Percentiles rank a stretch among this genome's conserved stretches.
These are phyloP conservation scores for Phanerochaete sordida DNA, from an alignment of 768 basidiomycete genomes.

Conservation along the genomic window DNA sequence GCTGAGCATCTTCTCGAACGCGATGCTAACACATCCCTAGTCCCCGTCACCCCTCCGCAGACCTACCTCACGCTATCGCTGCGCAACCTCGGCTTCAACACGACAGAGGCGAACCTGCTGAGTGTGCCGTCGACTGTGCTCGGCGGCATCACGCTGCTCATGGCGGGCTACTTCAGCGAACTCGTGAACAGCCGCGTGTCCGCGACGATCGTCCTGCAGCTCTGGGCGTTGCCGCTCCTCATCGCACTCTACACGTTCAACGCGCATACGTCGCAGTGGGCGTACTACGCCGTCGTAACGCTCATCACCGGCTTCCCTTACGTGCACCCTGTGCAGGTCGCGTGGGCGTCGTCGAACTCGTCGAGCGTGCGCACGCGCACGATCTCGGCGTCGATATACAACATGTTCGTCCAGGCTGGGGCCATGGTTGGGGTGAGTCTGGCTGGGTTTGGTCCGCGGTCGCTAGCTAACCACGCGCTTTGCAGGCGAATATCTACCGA, in stretches of 20 bases:
- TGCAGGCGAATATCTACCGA: conserved; percentile 53
- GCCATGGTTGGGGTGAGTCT: conserved; percentile 41
- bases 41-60: conserved; percentile 57
- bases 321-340: conserved; percentile 33
- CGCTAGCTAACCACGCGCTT: not conserved
- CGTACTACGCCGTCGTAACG: conserved; percentile 51
- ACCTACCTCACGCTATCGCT: conserved; percentile 63
- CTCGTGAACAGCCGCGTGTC: conserved; percentile 52
- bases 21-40: conserved; percentile 22
- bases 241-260: conserved; percentile 54
- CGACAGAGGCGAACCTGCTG: conserved; percentile 59
- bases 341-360: conserved; percentile 60
- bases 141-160: conserved; percentile 43
- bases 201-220: conserved; percentile 49
- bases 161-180: conserved; percentile 47
- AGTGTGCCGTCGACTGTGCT: conserved; percentile 55
- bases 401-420: conserved; percentile 63
- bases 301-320: conserved; percentile 50
- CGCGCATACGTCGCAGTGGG: conserved; percentile 49
- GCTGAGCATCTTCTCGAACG: not conserved
- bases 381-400: conserved; percentile 46
- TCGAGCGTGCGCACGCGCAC: conserved; percentile 55
- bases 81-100: conserved; percentile 58
- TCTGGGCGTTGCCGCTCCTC: conserved; percentile 64
- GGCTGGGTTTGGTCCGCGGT: not conserved